Evolutionary conservation across 2,329 filamentous ascomycete genomes (phyloP), one percentile per base, ranked within the genome.

Genomic region (Fusarium sambucinum): DNA sequence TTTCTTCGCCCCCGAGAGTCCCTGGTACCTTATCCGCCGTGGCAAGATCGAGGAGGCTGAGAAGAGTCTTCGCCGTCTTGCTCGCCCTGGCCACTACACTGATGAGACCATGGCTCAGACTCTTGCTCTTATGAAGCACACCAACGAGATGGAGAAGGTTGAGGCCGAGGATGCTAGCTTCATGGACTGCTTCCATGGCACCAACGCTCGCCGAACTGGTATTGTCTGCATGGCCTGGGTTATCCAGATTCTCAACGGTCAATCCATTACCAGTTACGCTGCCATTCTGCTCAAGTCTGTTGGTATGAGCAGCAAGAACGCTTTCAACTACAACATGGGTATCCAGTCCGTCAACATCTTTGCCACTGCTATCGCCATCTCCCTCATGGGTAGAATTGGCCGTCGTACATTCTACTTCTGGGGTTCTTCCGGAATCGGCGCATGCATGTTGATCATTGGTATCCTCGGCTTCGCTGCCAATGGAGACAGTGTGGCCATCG

Each of bases 191-290:
- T 87, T n/a, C 85, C 84, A 75, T 6, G 79, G 79, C 6, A 74
- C 76, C 3, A 79, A 85, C 60, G 68, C 78, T n/a, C 76, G 79
- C 3, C 72, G 80, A 30, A 80, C 79, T 1, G 73, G 74, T 69
- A 14, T 74, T 41, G 73, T 80, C 5, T 81, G 83, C 5, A 78
- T 83, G 13, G 73, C 77, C 17, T 64, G 74, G 77, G 59, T 73
- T 7, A 76, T 77, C 9, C 77, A 79, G 66, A 73, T 74, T 2
- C 70, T 78, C 16, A 77, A 75, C 54, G 77, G 77, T 11, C 69
- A 86, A 69, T 83, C 85, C 2, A 85, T 88, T 71, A 85, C 83
- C 44, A 80, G 81, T 27, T 87, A 84, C 63, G 85, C 84, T 3
- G 84, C 84, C 2, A 85, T 87, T 63, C 78, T 82, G 63, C 82